These are phyloP conservation scores for Claviceps fusiformis DNA, from an alignment of 2,329 filamentous ascomycete species.

Conservation along the genomic window DNA sequence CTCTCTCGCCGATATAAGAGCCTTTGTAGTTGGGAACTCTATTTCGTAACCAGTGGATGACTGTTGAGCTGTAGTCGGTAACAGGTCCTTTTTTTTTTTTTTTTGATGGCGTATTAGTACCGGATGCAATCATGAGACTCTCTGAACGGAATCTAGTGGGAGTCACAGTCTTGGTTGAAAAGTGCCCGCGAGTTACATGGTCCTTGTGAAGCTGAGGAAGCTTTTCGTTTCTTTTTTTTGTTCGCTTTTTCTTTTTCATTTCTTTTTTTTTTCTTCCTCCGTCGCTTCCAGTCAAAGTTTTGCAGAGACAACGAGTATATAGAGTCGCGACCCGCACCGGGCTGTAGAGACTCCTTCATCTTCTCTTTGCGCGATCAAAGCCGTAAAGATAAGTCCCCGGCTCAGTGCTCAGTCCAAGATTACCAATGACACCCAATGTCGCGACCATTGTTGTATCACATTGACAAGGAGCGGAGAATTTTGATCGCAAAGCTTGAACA, in stretches of 20 bases:
- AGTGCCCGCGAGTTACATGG: background rate
- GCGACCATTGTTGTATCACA: background rate
- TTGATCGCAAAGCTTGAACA: background rate
- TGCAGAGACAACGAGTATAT: background rate
- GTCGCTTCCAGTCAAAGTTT: background rate
- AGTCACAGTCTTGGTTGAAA: background rate
- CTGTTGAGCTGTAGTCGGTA: conserved; percentile 82
- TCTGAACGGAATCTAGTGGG: background rate
- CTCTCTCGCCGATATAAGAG: conserved; percentile 57
- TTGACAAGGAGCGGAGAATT: no score
- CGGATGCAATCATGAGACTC: background rate
- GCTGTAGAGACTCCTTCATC: background rate
- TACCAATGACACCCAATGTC: background rate
- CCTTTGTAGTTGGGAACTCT: conserved; percentile 57
- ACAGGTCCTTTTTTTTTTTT: conserved; percentile 51
- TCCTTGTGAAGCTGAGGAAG: background rate
- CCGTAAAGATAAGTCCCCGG: background rate
- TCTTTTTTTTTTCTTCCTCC: background rate
- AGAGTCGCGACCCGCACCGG: background rate
- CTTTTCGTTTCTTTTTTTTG: no score
- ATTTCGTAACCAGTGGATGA: conserved; percentile 83
- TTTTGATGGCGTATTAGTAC: conserved; percentile 7
- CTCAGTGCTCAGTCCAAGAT: background rate
- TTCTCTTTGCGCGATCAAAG: background rate
- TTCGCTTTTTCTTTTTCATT: no score